Evolutionary conservation across 1,139 yeast genomes (phyloP).

Genomic region (Suhomyces panamericanus): DNA sequence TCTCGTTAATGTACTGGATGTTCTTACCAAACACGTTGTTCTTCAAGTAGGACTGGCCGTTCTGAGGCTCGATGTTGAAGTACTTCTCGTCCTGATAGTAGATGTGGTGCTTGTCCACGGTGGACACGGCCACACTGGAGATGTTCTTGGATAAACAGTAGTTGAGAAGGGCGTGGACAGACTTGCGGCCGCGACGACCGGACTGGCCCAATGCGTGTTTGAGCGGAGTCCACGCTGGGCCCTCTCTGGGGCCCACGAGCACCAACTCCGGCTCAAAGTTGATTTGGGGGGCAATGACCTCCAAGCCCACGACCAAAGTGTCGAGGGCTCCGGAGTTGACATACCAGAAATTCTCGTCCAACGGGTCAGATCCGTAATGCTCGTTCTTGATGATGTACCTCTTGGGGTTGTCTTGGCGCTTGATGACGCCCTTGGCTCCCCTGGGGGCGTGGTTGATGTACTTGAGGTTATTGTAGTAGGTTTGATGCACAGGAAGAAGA

Average conservation of each 20-base stretch:
- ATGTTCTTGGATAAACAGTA: conserved; percentile 22
- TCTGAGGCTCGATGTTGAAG: conserved; percentile 20
- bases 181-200: conserved; percentile 7
- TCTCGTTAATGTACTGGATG: conserved; percentile 27
- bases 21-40: conserved; percentile 29
- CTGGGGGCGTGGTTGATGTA: conserved; percentile 18
- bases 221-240: conserved; percentile 20
- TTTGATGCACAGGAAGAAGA: conserved; percentile 33
- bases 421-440: conserved; percentile 25
- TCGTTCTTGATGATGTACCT: conserved; percentile 8
- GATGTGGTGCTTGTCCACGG: conserved; percentile 31
- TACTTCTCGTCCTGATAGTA: conserved; percentile 36
- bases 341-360: conserved; percentile 39
- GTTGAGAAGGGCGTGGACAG: conserved; percentile 10
- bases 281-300: conserved; percentile 37
- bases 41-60: conserved; percentile 16
- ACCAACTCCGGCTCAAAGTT: conserved; percentile 39
- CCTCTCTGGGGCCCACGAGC: conserved; percentile 43
- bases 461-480: conserved; percentile 26
- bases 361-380: conserved; percentile 38
- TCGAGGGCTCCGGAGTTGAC: conserved; percentile 37
- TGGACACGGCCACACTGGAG: conserved; percentile 31
- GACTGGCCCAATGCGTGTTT: conserved; percentile 4
- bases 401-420: conserved; percentile 5
- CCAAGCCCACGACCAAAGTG: conserved; percentile 33